Evolutionary conservation across 2,329 filamentous ascomycete genomes (phyloP), one percentile per base, ranked within the genome.

Genomic region (Talaromyces sp.): DNA sequence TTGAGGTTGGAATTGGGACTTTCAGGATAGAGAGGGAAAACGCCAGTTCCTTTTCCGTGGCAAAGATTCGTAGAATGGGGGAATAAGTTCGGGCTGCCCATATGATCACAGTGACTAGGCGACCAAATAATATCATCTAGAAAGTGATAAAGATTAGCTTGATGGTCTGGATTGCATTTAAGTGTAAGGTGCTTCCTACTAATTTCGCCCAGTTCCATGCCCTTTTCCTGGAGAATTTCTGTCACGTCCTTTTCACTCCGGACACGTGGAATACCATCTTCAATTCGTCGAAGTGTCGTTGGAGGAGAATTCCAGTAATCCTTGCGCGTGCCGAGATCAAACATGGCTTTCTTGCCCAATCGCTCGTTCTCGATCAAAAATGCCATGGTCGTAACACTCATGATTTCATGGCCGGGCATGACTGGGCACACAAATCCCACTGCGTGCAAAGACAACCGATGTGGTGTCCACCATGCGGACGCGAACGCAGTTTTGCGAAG

Each of bases 301-400:
- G 68, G 67, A n/a, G 70, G 67, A 6, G 58, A 65, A 29, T 72
- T 72, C 71, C 69, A 72, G 45, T 69, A 72, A 59, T 71, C 69
- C 58, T 70, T 71, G n/a, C 71, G 68, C 27, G 66, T 67, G 19
- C 70, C 71, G 13, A 72, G 67, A 65, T 73, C 71, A 61, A 72
- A 73, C 66, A 72, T 68, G 11, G 65, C 68, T 38, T 69, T 71
- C 64, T 70, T 68, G 10, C 67, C 68, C 10, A 69, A 59, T 22
- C 43, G 56, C 40, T 72, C 67, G 53, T 71, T 69, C 51, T 73
- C 70, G 22, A 73, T 68, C 15, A 73, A 64, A 58, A 73, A 73
- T 5, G 70, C 68, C 13, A 69, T 66, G 8, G 66, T 66, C 22
- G 64, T 68, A 13, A 70, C 49, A n/a, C 66, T 70, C 53, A 70